Conservation (phyloP, 1,139 yeast genomes). For the Magnusiomyces tetraspermus region DNA sequence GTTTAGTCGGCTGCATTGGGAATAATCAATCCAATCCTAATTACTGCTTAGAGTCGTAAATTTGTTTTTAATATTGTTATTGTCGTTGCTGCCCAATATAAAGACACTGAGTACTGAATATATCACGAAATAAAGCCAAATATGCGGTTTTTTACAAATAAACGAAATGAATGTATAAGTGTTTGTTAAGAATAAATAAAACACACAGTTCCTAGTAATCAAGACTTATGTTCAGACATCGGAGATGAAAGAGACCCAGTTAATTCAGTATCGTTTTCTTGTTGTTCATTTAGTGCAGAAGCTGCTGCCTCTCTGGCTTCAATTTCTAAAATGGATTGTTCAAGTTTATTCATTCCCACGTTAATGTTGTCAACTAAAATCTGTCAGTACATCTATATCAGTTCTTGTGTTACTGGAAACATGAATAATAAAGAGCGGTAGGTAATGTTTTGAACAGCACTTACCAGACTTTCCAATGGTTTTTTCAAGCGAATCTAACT, state of each 20-base stretch:
- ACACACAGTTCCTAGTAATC: too few relatives aligned
- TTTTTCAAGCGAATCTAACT: background rate
- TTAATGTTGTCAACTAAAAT: conserved; percentile 1
- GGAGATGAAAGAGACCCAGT: background rate
- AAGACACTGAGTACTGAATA: too few relatives aligned
- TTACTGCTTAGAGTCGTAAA: too few relatives aligned
- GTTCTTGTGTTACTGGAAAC: background rate
- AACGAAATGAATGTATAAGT: too few relatives aligned
- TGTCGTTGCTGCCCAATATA: too few relatives aligned
- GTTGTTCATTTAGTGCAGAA: background rate
- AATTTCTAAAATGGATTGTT: conserved; percentile 1
- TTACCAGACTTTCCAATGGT: background rate
- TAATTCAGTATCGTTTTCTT: background rate
- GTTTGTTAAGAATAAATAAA: too few relatives aligned
- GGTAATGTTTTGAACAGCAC: background rate
- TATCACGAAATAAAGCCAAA: too few relatives aligned
- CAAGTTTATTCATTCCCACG: conserved; percentile 36
- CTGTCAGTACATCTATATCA: background rate
- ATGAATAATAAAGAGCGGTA: background rate
- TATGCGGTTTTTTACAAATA: too few relatives aligned
- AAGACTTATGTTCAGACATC: background rate
- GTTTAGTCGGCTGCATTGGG: too few relatives aligned
- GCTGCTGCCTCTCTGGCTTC: background rate
- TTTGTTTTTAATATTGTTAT: too few relatives aligned
- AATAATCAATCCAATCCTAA: too few relatives aligned